Conservation (phyloP, 495 filamentous ascomycete species). For the Glonium stellatum region DNA sequence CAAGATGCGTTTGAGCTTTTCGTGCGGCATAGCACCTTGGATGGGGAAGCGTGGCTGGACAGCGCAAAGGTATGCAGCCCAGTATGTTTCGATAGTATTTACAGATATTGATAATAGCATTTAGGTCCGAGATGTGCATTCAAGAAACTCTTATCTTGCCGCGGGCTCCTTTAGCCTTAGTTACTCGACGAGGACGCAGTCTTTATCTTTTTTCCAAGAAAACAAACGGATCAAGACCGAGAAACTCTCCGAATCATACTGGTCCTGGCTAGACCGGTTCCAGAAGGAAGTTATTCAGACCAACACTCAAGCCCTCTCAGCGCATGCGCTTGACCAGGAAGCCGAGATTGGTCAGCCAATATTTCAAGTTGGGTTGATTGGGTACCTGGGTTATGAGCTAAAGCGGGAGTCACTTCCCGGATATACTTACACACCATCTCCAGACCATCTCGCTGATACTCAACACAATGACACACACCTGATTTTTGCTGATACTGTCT, state of each 20-base stretch:
- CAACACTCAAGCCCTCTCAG: background rate
- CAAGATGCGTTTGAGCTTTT: background rate
- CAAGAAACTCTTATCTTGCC: background rate
- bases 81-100: background rate
- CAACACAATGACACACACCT: background rate
- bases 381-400: background rate
- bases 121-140: background rate
- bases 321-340: background rate
- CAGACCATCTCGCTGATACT: background rate
- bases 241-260: background rate
- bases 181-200: background rate
- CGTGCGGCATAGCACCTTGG: background rate
- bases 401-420: background rate
- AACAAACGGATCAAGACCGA: background rate
- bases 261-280: background rate
- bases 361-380: background rate
- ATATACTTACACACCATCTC: background rate
- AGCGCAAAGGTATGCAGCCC: background rate
- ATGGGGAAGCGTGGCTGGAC: background rate
- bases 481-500: background rate
- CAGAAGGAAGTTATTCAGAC: background rate
- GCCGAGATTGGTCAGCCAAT: background rate
- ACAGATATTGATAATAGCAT: background rate
- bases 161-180: background rate
- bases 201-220: background rate